These are phyloP conservation scores for Trichoderma arundinaceum DNA, from an alignment of 2,329 filamentous ascomycete species.

Conservation along the genomic window DNA sequence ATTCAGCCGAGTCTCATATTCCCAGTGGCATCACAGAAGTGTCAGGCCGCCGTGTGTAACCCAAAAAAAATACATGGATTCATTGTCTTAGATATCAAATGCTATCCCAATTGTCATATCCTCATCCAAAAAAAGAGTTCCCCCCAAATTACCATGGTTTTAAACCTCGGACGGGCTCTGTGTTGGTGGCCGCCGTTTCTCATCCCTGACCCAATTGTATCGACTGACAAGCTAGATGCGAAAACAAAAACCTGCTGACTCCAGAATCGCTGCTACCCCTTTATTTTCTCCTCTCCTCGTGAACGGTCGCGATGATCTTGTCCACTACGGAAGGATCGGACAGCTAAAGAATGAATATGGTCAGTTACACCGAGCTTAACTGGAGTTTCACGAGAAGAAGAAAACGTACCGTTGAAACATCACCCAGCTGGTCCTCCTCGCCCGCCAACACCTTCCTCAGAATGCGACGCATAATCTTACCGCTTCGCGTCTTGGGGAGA, in stretches of 20 bases:
- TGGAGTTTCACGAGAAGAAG: not conserved
- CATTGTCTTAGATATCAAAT: constrained; percentile 26
- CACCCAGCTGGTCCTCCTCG: constrained; percentile 95
- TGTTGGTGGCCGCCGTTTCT: not conserved
- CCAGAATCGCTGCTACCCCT: not conserved
- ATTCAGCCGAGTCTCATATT: not conserved
- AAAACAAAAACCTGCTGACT: constrained; percentile 27
- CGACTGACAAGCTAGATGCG: constrained; percentile 26
- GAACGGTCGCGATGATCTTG: constrained; percentile 85
- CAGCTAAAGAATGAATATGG: constrained; percentile 58
- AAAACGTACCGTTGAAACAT: constrained; percentile 82
- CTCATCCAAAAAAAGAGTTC: constrained; percentile 18
- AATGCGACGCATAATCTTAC: constrained; percentile 99
- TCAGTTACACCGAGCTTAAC: constrained; percentile 27
- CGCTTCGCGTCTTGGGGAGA: constrained; percentile 94
- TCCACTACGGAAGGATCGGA: constrained; percentile 89
- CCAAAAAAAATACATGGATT: not conserved
- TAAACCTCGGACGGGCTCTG: constrained; percentile 3
- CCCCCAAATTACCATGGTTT: constrained; percentile 26
- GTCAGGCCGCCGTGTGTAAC: not conserved
- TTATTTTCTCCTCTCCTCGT: constrained; percentile 64
- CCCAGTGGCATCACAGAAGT: not conserved
- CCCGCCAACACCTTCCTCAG: constrained; percentile 96
- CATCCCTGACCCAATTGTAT: constrained; percentile 22
- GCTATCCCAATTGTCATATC: constrained; percentile 26